Evolutionary conservation across 192 early-diverging fungal species (phyloP), one percentile per base, ranked within the genome.

Genomic region (Coemansia sp.): DNA sequence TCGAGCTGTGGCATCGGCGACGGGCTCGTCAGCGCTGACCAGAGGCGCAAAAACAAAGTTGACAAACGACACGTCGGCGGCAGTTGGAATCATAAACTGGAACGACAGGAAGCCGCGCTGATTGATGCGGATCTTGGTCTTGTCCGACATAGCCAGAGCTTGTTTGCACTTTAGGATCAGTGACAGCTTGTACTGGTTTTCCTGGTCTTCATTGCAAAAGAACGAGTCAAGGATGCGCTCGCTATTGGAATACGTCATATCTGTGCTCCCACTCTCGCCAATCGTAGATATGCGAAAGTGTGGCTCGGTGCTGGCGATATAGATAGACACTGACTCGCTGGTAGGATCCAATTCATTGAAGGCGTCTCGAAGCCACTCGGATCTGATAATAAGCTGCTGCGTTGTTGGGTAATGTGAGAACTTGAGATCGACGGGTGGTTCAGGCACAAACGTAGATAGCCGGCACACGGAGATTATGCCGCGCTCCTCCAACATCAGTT

Each of bases 281-380:
- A 81, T 59, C 4, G 86, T 84, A 5, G 79, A 70, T 24, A 88
- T 73, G 34, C 83, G 72, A 57, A 88, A 81, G 66, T 79, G 85
- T 5, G 87, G 87, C 10, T 72, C 79, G 1, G 48, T 57, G 34
- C 78, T 67, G 0, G 86, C 73, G 29, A 85, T 78, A 9, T 63
- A 54, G 27, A 88, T 67, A 7, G 69, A 66, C 10, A 87, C 73
- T 1, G 74, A 69, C 31, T 85, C 85, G 69, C 84, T 76, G 10
- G 85, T 86, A 17, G 69, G 69, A 39, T 88, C 87, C 10, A 88
- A 79, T 68, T 88, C 87, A 31, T 77, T 78, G 40, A 88, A 86
- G 8, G 87, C 87, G 59, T 84, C 84, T 2, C 78, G 68, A 3
- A 88, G 79, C 84, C 84, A 86, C 33, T 82, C 70, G 0, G 87